Conservation (phyloP, 257 asterid genomes). For the Solanum appendiculatum region DNA sequence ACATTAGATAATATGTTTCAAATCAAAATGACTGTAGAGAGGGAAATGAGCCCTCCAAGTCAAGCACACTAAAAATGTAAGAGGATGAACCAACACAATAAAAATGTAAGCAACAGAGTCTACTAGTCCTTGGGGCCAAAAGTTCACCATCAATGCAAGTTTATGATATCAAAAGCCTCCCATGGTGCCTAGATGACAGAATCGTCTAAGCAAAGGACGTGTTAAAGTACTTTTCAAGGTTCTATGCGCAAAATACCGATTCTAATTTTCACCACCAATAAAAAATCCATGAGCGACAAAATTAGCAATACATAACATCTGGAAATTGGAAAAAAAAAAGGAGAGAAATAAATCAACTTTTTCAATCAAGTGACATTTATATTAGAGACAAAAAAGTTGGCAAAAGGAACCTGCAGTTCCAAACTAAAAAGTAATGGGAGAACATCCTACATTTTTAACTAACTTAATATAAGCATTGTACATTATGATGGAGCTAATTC, state of each 20-base stretch:
- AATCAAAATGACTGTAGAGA: conserved; percentile 2
- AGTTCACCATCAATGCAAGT: not conserved
- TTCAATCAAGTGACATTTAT: not conserved
- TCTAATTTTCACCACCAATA: not conserved
- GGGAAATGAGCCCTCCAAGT: not conserved
- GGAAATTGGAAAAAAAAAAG: not conserved
- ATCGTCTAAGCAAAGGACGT: not conserved
- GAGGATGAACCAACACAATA: not conserved
- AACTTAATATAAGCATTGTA: not conserved
- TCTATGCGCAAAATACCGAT: not conserved
- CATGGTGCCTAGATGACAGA: not conserved
- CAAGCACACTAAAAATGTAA: not conserved
- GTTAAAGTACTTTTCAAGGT: not conserved
- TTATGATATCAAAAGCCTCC: not conserved
- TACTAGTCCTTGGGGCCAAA: conserved; percentile 5
- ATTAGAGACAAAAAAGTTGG: not conserved
- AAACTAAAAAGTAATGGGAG: not conserved
- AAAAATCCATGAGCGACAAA: not conserved
- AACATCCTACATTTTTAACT: not conserved
- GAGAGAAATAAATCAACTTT: not conserved
- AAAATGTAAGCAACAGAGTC: not conserved
- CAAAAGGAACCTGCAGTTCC: not conserved
- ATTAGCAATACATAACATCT: not conserved
- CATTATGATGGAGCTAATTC: not conserved
- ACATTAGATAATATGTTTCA: conserved; percentile 8